phyloP scores from a whole-genome alignment of 140 eudicot species.

The Bidens hawaiensis region DNA sequence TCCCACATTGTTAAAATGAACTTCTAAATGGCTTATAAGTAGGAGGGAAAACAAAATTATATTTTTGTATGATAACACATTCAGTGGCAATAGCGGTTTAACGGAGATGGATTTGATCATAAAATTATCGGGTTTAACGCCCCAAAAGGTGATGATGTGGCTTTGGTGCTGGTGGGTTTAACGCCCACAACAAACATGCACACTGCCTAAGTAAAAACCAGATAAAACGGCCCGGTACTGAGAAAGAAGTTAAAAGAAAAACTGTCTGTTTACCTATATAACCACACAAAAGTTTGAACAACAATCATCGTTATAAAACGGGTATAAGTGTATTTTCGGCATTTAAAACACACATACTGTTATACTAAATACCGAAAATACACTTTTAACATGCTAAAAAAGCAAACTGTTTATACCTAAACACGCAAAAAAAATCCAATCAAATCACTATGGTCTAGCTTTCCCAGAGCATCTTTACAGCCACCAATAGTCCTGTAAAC shows the following conservation, averaged over 20 bases:
- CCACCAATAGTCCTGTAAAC: constrained; percentile 82
- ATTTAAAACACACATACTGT: not conserved
- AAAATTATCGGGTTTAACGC: too few species aligned
- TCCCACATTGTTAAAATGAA: too few species aligned
- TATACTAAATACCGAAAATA: not conserved
- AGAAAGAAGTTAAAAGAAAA: not conserved
- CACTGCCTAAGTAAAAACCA: not conserved
- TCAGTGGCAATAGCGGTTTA: too few species aligned
- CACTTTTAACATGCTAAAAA: not conserved
- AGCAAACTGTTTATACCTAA: not conserved
- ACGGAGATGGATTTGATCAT: too few species aligned
- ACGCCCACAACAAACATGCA: too few species aligned
- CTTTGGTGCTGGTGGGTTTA: too few species aligned
- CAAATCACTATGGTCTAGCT: constrained; percentile 68
- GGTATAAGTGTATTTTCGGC: not conserved
- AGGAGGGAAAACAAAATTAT: too few species aligned
- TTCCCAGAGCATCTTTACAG: constrained; percentile 60
- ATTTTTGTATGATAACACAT: too few species aligned
- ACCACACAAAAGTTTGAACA: not conserved
- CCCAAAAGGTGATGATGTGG: too few species aligned
- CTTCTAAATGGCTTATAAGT: too few species aligned
- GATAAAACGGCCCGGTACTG: not conserved
- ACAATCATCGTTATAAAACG: not conserved
- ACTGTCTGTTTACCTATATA: not conserved
- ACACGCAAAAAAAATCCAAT: constrained; percentile 48